phyloP scores from a whole-genome alignment of 1,284 basidiomycete genomes.

The Polyporus tsugae region DNA sequence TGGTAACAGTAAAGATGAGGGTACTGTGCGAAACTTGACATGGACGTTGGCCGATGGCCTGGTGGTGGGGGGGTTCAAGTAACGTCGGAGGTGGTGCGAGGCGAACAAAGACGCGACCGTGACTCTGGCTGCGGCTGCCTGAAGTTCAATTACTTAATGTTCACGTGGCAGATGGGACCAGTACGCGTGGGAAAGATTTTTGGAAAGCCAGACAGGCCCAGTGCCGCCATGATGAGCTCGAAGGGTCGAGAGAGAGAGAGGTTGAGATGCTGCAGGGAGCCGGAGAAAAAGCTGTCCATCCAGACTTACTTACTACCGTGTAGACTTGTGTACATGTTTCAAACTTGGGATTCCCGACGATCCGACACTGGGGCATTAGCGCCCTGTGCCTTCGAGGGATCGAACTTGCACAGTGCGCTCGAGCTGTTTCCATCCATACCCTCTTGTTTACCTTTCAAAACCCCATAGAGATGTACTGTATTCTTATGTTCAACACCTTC shows the following conservation, averaged over 20 bases:
- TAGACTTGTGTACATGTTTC: too few relatives aligned
- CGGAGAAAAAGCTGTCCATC: too few relatives aligned
- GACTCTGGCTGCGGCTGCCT: constrained; percentile 54
- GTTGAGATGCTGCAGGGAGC: background rate
- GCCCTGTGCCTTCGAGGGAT: too few relatives aligned
- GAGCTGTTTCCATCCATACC: too few relatives aligned
- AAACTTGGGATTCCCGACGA: too few relatives aligned
- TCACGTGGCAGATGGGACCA: constrained; percentile 33
- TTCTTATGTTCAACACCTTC: too few relatives aligned
- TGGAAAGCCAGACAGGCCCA: background rate
- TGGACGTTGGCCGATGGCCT: background rate
- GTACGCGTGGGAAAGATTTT: background rate
- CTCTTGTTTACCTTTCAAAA: too few relatives aligned
- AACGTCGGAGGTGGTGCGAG: constrained; percentile 52
- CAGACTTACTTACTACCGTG: too few relatives aligned
- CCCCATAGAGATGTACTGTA: too few relatives aligned
- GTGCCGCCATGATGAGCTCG: background rate
- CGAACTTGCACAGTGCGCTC: too few relatives aligned
- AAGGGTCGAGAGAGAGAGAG: background rate
- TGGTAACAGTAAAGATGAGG: constrained; percentile 31
- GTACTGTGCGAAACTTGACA: constrained; percentile 18
- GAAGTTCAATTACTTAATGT: constrained; percentile 36
- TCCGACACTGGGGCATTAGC: too few relatives aligned
- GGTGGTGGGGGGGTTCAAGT: background rate
- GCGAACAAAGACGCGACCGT: constrained; percentile 58